A percentile compares a stretch with the other conserved stretches of the same genome.
These are phyloP conservation scores for Melampsora larici-populina DNA, from an alignment of 1,284 basidiomycete genomes.

Conservation along the genomic window DNA sequence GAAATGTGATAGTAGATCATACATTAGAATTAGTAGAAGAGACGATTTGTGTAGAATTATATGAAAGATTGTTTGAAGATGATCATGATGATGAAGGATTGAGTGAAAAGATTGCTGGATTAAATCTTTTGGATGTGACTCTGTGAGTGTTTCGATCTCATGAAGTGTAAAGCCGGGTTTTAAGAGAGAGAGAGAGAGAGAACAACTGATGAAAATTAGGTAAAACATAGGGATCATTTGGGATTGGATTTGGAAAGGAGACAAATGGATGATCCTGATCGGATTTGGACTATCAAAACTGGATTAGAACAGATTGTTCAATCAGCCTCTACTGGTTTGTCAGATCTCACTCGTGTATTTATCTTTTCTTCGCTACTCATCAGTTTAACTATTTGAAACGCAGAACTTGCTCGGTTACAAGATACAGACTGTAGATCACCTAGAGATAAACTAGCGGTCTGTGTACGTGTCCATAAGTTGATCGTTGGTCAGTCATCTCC, in stretches of 20 bases:
- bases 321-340: conserved; percentile 28
- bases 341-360: too few species aligned
- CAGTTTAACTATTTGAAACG: neutral
- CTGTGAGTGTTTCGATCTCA: conserved; percentile 22
- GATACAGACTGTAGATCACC: conserved; percentile 39
- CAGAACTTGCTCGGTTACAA: conserved; percentile 32
- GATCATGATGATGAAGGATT: conserved; percentile 23
- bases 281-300: conserved; percentile 10
- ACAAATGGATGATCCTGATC: conserved; percentile 41
- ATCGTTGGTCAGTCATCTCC: conserved; percentile 37
- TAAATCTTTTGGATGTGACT: conserved; percentile 29
- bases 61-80: conserved; percentile 37
- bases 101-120: conserved; percentile 21
- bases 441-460: conserved; percentile 33
- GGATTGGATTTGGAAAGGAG: conserved; percentile 42
- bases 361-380: too few species aligned
- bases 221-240: conserved; percentile 24
- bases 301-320: conserved; percentile 32
- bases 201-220: neutral
- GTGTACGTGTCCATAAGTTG: conserved; percentile 33
- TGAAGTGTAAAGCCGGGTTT: neutral
- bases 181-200: neutral
- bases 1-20: conserved; percentile 31
- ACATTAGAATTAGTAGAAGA: conserved; percentile 41
- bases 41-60: conserved; percentile 31